These are phyloP conservation scores for Blastocystis sp. DNA, from an alignment of 352 stramenopile genomes.

Conservation along the genomic window DNA sequence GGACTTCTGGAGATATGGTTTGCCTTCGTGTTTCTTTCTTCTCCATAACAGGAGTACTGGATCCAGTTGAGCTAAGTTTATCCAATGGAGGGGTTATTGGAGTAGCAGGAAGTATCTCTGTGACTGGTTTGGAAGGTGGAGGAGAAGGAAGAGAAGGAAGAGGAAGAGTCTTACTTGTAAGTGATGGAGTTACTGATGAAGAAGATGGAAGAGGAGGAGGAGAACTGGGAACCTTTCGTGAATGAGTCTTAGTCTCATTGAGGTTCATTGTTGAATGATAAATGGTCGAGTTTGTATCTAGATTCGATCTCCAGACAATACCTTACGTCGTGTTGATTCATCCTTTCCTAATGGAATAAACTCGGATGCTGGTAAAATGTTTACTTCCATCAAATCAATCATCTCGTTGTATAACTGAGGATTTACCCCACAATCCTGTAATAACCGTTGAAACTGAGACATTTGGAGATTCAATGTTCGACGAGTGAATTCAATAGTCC, in stretches of 20 bases:
- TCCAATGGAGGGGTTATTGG: background rate
- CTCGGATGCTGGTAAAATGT: background rate
- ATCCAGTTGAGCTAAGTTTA: background rate
- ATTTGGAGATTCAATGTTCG: background rate
- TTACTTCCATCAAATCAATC: background rate
- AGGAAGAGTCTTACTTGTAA: background rate
- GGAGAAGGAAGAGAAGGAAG: background rate
- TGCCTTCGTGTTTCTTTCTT: too few relatives aligned
- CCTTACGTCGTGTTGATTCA: too few relatives aligned
- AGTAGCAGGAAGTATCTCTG: background rate
- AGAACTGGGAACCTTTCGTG: background rate
- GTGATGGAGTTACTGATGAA: background rate
- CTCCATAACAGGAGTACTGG: too few relatives aligned
- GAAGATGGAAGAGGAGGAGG: background rate
- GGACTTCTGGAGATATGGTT: too few relatives aligned
- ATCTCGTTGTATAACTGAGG: background rate
- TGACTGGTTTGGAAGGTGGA: background rate
- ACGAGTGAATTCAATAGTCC: conserved; percentile 11
- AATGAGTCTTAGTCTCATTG: too few relatives aligned
- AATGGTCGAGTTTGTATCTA: too few relatives aligned
- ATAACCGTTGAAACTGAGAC: background rate
- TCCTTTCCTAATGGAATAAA: background rate
- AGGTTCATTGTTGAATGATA: too few relatives aligned
- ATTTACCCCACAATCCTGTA: background rate
- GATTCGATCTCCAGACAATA: too few relatives aligned